A percentile compares a stretch with the other conserved stretches of the same genome.
Conservation (phyloP, 1,284 basidiomycete species). For the Prillingera fragicola region DNA sequence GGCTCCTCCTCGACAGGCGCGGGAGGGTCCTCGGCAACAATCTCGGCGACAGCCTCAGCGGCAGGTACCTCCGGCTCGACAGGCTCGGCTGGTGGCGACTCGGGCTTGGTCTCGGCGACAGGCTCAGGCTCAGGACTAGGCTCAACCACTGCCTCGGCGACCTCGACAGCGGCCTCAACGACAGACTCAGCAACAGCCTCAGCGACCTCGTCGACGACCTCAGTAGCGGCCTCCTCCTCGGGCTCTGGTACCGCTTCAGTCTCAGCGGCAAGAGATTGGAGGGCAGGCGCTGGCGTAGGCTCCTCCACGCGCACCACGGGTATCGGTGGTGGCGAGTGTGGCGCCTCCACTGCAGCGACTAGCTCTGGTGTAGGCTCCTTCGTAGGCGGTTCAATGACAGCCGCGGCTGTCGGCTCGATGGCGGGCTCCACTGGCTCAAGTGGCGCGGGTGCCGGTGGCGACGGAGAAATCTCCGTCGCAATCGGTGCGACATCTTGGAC, state of each 20-base stretch:
- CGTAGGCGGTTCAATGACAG: not conserved
- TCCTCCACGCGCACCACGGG: no score
- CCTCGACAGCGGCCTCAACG: not conserved
- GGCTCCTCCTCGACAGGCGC: not conserved
- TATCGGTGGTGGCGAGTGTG: not conserved
- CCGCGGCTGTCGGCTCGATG: not conserved
- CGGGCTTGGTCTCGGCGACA: not conserved
- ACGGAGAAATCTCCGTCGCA: no score
- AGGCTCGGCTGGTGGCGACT: not conserved
- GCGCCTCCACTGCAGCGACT: not conserved
- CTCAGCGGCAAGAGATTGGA: no score
- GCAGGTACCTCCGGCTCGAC: not conserved
- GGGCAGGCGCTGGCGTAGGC: not conserved
- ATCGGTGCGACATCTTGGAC: not conserved
- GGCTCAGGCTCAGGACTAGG: not conserved
- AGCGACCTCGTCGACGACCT: not conserved
- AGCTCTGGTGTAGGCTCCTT: not conserved
- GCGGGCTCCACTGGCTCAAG: no score
- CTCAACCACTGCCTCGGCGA: no score
- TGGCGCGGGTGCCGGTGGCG: no score
- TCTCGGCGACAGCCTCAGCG: not conserved
- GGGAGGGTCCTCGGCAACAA: not conserved
- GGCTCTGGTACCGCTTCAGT: no score
- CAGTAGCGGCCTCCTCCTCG: no score
- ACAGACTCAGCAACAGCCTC: not conserved